Percentiles rank a stretch among this genome's conserved stretches.
phyloP scores from a whole-genome alignment of 2,329 filamentous ascomycete genomes.

The Aspergillus glaucus region DNA sequence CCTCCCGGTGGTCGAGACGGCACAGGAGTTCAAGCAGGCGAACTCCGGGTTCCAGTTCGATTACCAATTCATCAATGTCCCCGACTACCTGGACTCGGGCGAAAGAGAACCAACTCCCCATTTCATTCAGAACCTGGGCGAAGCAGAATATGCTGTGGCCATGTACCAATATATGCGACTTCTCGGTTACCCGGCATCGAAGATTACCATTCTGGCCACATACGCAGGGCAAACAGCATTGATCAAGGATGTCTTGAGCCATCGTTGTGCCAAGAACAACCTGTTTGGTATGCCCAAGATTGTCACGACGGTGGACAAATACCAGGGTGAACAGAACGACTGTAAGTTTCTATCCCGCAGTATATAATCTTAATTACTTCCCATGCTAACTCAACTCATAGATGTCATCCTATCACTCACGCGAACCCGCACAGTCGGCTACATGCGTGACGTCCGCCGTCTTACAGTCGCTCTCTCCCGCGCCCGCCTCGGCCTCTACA shows the following conservation, averaged over 20 bases:
- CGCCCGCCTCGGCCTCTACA: conserved; percentile 83
- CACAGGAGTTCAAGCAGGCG: conserved; percentile 66
- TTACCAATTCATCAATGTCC: conserved; percentile 94
- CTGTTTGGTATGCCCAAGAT: conserved; percentile 85
- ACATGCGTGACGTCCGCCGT: conserved; percentile 85
- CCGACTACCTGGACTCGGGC: conserved; percentile 83
- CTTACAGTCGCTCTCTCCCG: conserved; percentile 92
- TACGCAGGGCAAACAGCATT: conserved; percentile 89
- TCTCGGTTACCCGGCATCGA: conserved; percentile 76
- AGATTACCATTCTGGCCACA: conserved; percentile 84
- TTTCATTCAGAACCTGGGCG: conserved; percentile 92
- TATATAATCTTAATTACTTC: conserved; percentile 4
- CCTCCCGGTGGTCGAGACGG: conserved; percentile 64
- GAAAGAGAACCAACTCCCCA: conserved; percentile 87
- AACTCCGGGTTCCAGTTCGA: conserved; percentile 92
- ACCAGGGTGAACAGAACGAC: conserved; percentile 98
- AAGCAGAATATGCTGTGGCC: conserved; percentile 94
- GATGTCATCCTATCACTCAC: conserved; percentile 92
- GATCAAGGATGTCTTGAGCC: conserved; percentile 76
- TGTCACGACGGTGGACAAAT: conserved; percentile 95
- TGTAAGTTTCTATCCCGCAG: conserved; percentile 56
- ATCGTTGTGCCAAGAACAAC: conserved; percentile 74
- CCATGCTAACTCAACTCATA: conserved; percentile 29
- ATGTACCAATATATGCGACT: conserved; percentile 97
- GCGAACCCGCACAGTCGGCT: conserved; percentile 80